Percentiles rank a stretch among this genome's conserved stretches.
Evolutionary conservation across 169 alveolate genomes (phyloP).

Genomic region (Plasmodium berghei): DNA sequence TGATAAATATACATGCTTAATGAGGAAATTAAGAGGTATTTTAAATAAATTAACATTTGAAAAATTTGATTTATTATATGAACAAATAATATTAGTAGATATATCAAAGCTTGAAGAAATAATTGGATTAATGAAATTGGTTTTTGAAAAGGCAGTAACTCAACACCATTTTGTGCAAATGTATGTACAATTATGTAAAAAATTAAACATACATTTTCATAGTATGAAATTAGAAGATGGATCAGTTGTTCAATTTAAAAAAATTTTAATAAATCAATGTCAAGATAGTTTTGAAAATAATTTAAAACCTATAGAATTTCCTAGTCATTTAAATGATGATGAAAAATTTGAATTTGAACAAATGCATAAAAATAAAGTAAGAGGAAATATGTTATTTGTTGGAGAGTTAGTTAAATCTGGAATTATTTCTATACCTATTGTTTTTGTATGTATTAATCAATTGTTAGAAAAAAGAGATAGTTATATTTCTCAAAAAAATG

Average conservation of each 20-base stretch:
- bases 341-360: constrained; percentile 89
- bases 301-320: constrained; percentile 86
- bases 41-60: constrained; percentile 84
- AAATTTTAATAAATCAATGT: constrained; percentile 86
- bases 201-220: constrained; percentile 82
- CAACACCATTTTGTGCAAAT: constrained; percentile 91
- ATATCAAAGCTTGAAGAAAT: constrained; percentile 83
- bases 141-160: constrained; percentile 89
- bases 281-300: constrained; percentile 89
- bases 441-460: constrained; percentile 88
- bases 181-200: constrained; percentile 90
- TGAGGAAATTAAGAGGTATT: constrained; percentile 85
- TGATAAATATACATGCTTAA: constrained; percentile 79
- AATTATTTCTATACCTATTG: constrained; percentile 87
- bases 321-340: constrained; percentile 87
- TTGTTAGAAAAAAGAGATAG: constrained; percentile 84
- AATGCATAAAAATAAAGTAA: constrained; percentile 89
- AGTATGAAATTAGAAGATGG: constrained; percentile 76
- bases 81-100: constrained; percentile 80
- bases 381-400: constrained; percentile 91
- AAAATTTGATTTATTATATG: constrained; percentile 84
- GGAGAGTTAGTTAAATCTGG: constrained; percentile 89
- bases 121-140: constrained; percentile 80
- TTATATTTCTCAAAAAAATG: constrained; percentile 78
- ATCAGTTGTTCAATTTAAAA: constrained; percentile 71